phyloP scores from a whole-genome alignment of 352 stramenopile species.

The Pythium dissimile region DNA sequence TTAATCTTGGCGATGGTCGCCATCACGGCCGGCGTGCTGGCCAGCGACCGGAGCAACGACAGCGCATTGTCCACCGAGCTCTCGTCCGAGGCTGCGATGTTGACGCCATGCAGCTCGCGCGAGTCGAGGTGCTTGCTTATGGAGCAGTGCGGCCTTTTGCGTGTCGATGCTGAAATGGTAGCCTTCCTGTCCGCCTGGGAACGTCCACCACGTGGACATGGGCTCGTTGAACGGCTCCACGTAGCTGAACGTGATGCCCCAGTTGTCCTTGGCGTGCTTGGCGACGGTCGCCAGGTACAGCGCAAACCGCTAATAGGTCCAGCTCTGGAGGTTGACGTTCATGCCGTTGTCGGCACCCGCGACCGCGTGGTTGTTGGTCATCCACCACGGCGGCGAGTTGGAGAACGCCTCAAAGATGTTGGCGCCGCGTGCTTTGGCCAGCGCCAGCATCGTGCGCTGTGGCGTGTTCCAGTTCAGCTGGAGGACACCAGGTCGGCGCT shows the following conservation, averaged over 20 bases:
- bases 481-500: conserved; percentile 33
- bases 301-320: conserved; percentile 45
- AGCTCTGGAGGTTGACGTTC: conserved; percentile 46
- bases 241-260: conserved; percentile 48
- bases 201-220: conserved; percentile 46
- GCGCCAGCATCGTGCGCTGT: conserved; percentile 41
- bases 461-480: conserved; percentile 47
- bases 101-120: conserved; percentile 24
- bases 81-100: conserved; percentile 46
- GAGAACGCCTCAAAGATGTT: conserved; percentile 51
- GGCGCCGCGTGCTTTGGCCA: conserved; percentile 33
- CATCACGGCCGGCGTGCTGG: conserved; percentile 22
- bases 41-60: conserved; percentile 31
- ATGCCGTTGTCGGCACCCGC: conserved; percentile 34
- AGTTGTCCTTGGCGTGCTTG: conserved; percentile 38
- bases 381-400: conserved; percentile 66
- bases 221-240: conserved; percentile 62
- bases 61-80: conserved; percentile 39
- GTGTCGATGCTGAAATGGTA: conserved; percentile 44
- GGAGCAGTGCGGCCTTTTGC: conserved; percentile 39
- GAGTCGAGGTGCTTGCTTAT: conserved; percentile 38
- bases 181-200: conserved; percentile 42
- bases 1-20: conserved; percentile 45
- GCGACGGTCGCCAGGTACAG: conserved; percentile 43
- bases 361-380: conserved; percentile 50